phyloP scores from a whole-genome alignment of 257 asterid genomes.

The Sherardia arvensis region DNA sequence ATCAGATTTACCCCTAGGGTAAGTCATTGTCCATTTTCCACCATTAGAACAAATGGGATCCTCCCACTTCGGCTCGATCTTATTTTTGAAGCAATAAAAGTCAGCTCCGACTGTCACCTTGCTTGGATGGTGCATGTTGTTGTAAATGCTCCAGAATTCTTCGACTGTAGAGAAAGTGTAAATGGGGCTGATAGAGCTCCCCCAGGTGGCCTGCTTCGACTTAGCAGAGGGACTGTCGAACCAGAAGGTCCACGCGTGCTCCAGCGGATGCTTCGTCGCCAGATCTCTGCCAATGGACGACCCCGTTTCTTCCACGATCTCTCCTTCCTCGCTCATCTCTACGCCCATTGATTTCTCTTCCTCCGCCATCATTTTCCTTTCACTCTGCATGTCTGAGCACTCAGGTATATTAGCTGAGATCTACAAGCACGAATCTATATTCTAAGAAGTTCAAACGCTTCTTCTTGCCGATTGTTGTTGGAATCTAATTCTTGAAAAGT shows the following conservation, averaged over 20 bases:
- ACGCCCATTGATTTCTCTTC: slow-evolving; percentile 3
- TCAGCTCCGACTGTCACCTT: slow-evolving; percentile 65
- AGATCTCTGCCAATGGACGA: slow-evolving; percentile 11
- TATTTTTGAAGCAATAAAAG: slow-evolving; percentile 76
- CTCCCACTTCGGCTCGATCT: slow-evolving; percentile 91
- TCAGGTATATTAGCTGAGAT: too few relatives aligned
- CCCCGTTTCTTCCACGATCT: slow-evolving; percentile 22
- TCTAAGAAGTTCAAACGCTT: too few relatives aligned
- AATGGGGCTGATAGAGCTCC: slow-evolving; percentile 31
- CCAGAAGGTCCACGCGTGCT: slow-evolving; percentile 41
- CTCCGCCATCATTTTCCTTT: too few relatives aligned
- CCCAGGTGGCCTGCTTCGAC: slow-evolving; percentile 28
- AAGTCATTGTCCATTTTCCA: slow-evolving; percentile 73
- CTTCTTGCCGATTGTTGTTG: too few relatives aligned
- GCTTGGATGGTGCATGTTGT: slow-evolving; percentile 78
- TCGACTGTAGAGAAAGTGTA: slow-evolving; percentile 44
- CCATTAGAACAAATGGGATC: slow-evolving; percentile 94
- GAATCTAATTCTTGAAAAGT: too few relatives aligned
- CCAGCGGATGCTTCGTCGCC: slow-evolving; percentile 26
- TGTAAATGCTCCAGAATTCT: slow-evolving; percentile 65
- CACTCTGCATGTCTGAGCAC: too few relatives aligned
- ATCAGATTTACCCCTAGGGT: slow-evolving; percentile 60
- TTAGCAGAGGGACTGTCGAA: slow-evolving; percentile 31
- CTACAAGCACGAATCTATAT: too few relatives aligned
- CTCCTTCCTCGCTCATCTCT: slow-evolving; percentile 38